Base-by-base conservation (phyloP, 805 yeast genomes). In the Wickerhamiella occidentalis region DNA sequence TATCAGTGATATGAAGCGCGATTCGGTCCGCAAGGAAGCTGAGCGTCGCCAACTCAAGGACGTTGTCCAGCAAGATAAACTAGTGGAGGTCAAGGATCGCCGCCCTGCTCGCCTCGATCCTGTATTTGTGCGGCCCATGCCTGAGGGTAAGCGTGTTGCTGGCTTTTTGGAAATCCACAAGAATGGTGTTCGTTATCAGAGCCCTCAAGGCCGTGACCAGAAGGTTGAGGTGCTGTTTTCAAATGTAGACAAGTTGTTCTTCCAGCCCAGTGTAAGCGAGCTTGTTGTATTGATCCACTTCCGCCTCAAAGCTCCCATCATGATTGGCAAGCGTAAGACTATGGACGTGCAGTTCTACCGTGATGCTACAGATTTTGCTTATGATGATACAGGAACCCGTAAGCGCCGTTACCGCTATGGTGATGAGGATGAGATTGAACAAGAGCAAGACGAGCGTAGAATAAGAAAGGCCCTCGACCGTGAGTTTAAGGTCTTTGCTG, bases 401-500 rank as follows among this genome's bases (percentile, higher is more conserved):
- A 82, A 85, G 69, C 79, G 96, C 66, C 72, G 81, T 56, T 77
- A 76, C 56, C 69, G 92, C 61, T 92, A 92, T 63, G 98, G 98
- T 43, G 98, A 92, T 64, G 98, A 92, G 66, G 98, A 92, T 66
- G 98, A 92, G 68, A 72, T 92, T 55, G 97, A 92, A 67, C 96
- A 90, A 67, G 98, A 92, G 69, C 96, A 90, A 68, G 97, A 92
- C 66, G 98, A 92, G 69, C 80, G 96, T 70, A 76, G 90, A 66
- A 77, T 96, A 68, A 84, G 94, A 60, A 83, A 85, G 21, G 77
- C 85, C 35, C 76, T 92, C 60, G 96, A 92, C 68, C 85, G 83
- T 65, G 97, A 92, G 67, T 92, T 88, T 69, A 81, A 79, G 66
- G 73, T 75, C 43, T 92, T 87, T 69, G 90, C 90, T 17, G 96